phyloP scores from a whole-genome alignment of 2,329 filamentous ascomycete genomes.

The Scedosporium dehoogii region DNA sequence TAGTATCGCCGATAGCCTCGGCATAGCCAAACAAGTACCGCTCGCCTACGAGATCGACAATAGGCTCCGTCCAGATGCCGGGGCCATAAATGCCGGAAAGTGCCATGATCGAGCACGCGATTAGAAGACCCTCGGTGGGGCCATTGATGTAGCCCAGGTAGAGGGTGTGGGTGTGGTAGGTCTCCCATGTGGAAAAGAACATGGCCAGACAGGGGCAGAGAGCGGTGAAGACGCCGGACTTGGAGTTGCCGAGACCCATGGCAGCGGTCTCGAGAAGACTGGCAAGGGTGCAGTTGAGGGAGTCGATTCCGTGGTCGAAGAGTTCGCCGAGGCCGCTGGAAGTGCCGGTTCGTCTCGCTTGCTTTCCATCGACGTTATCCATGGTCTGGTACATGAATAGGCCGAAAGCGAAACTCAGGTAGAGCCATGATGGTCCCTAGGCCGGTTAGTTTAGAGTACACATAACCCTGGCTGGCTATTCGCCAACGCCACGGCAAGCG shows the following conservation, averaged over 20 bases:
- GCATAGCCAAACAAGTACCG: conserved; percentile 41
- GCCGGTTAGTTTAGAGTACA: conserved; percentile 9
- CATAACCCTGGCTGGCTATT: neutral
- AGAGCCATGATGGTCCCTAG: conserved; percentile 80
- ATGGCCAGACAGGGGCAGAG: conserved; percentile 87
- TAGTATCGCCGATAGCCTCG: conserved; percentile 56
- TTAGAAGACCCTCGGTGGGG: conserved; percentile 86
- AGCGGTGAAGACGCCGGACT: conserved; percentile 81
- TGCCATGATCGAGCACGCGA: conserved; percentile 79
- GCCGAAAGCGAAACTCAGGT: conserved; percentile 90
- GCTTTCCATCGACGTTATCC: conserved; percentile 98
- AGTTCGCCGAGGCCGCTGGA: conserved; percentile 92
- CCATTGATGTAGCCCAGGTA: conserved; percentile 97
- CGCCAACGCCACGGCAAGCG: neutral
- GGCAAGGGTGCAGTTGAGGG: conserved; percentile 89
- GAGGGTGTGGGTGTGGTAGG: conserved; percentile 94
- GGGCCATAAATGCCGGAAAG: conserved; percentile 82
- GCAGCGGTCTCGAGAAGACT: conserved; percentile 85
- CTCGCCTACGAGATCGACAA: conserved; percentile 59
- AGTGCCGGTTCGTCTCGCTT: conserved; percentile 87
- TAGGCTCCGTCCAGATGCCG: conserved; percentile 70
- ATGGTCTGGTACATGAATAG: conserved; percentile 99
- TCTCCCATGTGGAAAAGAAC: conserved; percentile 99
- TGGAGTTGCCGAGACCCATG: conserved; percentile 80
- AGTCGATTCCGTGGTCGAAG: conserved; percentile 98